Percentiles rank a stretch among this genome's conserved stretches.
These are phyloP conservation scores for Alternaria consortialis DNA, from an alignment of 2,329 filamentous ascomycete species.

Conservation along the genomic window DNA sequence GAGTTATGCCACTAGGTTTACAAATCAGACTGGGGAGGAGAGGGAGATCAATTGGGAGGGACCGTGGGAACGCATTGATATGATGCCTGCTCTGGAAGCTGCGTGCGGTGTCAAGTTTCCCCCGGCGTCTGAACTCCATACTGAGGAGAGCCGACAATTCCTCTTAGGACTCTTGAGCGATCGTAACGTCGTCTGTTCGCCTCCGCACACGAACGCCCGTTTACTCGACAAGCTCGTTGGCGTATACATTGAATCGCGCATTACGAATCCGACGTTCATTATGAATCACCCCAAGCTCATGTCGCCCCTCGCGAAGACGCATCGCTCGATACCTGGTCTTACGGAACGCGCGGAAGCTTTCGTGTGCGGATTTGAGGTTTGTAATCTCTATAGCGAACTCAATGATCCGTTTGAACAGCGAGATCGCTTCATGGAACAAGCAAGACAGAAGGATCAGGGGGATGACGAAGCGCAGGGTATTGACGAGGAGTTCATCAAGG, in stretches of 20 bases:
- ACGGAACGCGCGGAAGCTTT: constrained; percentile 98
- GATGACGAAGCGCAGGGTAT: constrained; percentile 96
- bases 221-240: constrained; percentile 95
- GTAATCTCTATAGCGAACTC: constrained; percentile 97
- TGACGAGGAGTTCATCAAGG: constrained; percentile 93
- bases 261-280: constrained; percentile 93
- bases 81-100: constrained; percentile 93
- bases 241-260: constrained; percentile 93
- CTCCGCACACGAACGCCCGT: constrained; percentile 89
- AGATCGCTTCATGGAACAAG: constrained; percentile 81
- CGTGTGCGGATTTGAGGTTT: constrained; percentile 95
- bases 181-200: constrained; percentile 86
- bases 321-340: constrained; percentile 78
- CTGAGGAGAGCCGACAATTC: constrained; percentile 86
- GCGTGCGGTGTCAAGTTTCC: constrained; percentile 94
- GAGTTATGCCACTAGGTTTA: constrained; percentile 83
- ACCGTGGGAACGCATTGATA: constrained; percentile 92
- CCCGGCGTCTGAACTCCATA: constrained; percentile 86
- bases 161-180: constrained; percentile 80
- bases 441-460: constrained; percentile 87
- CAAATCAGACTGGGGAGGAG: constrained; percentile 83
- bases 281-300: constrained; percentile 83
- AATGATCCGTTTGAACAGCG: constrained; percentile 97
- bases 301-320: constrained; percentile 97
- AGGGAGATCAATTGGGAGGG: constrained; percentile 95